phyloP scores from a whole-genome alignment of 1,284 basidiomycete species.

The Pseudozyma hubeiensis region DNA sequence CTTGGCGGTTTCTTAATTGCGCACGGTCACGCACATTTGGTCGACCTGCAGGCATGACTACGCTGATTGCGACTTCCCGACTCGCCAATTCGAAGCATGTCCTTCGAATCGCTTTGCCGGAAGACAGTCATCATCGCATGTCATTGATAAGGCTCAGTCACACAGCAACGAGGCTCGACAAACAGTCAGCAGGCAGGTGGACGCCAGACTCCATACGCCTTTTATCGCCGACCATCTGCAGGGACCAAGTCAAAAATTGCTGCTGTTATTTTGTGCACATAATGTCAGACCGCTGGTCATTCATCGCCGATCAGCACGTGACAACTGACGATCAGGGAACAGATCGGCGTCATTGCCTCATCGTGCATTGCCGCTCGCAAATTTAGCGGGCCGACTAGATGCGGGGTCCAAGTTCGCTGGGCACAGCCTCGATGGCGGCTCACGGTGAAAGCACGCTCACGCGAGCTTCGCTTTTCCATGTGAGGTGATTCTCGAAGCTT shows the following conservation, averaged over 20 bases:
- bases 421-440: not conserved
- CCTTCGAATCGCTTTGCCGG: not conserved
- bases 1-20: not conserved
- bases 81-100: no score
- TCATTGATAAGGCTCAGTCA: not conserved
- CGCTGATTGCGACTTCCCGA: not conserved
- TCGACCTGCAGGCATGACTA: constrained; percentile 15
- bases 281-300: no score
- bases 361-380: constrained; percentile 5
- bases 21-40: constrained; percentile 7
- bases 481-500: not conserved
- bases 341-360: constrained; percentile 17
- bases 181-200: not conserved
- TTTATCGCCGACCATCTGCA: constrained; percentile 3
- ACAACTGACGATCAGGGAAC: not conserved
- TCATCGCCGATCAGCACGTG: no score
- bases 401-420: constrained; percentile 2
- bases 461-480: not conserved
- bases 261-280: no score
- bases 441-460: not conserved
- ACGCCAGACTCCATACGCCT: not conserved
- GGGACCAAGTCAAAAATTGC: no score
- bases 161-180: no score
- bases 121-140: not conserved
- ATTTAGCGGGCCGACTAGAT: not conserved